Base-by-base conservation (phyloP, 495 filamentous ascomycete species). In the Neurospora intermedia region DNA sequence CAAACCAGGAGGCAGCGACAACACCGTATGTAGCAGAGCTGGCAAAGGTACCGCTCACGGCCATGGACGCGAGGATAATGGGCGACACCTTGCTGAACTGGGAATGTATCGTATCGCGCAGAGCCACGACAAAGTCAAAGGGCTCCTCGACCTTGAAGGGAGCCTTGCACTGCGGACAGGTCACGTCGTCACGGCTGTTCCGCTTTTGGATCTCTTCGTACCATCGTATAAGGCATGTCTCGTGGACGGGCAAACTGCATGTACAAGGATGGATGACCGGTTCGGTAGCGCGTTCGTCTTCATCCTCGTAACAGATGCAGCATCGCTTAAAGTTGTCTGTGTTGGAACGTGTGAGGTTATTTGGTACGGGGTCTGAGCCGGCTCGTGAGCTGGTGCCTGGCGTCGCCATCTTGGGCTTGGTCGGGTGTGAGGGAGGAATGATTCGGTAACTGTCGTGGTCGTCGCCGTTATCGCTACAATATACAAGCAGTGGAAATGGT, bases 241-340 rank as follows among this genome's bases (percentile, higher is more conserved):
- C 93, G 81, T 99, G 96, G 3, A 95, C 96, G 70, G 91, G 91
- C 42, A 99, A 84, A 27, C 91, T 92, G 82, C 96, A 99, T 0
- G 90, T 91, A 81, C 96, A 99, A 9, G 96, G 93, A 27, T 88
- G 91, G 20, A 92, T 89, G 94, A 95, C 98, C 78, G 91, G 86
- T 35, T 86, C 85, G n/a, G 85, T 80, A 31, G 89, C 89, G 0
- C 78, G 75, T 6, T 88, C 84, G 46, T 87, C 85, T 75, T 97
- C 93, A 31, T 90, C 94, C 74, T 94, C 90, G 75, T 96, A 92
- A 83, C 96, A 99, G 77, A 99, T 94, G 91, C 93, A 98, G 82
- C 96, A 99, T 82, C 89, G 89, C 38, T 91, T 54, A 18, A 54
- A 71, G 40, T 77, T 80, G 74, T 82, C 77, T 41, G 76, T 70